phyloP scores from a whole-genome alignment of 2,329 filamentous ascomycete genomes.

The Trichoderma pleuroti region DNA sequence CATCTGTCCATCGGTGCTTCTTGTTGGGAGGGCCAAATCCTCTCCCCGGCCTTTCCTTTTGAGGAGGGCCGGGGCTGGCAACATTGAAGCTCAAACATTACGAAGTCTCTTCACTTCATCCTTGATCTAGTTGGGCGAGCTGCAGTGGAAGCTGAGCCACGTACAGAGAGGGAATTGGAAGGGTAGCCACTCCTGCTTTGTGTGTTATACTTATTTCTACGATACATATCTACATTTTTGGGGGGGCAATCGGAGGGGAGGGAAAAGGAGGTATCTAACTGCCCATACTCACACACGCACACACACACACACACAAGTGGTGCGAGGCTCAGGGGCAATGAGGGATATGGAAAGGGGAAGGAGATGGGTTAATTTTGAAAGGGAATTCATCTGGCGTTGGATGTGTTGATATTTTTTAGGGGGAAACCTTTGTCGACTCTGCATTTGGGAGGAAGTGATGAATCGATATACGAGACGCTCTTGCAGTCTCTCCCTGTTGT shows the following conservation, averaged over 20 bases:
- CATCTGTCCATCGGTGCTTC: slow-evolving; percentile 9
- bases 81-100: not conserved
- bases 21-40: slow-evolving; percentile 14
- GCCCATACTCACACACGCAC: not conserved
- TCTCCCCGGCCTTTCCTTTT: slow-evolving; percentile 1
- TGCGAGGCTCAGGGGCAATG: slow-evolving; percentile 1
- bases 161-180: not conserved
- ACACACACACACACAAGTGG: not conserved
- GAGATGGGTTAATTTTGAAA: slow-evolving; percentile 8
- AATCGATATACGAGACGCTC: slow-evolving; percentile 9
- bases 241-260: not conserved
- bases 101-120: slow-evolving; percentile 10
- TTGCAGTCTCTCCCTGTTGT: not conserved
- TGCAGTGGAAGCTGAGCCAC: not conserved
- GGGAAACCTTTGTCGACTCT: not conserved
- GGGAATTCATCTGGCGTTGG: slow-evolving; percentile 12
- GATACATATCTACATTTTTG: slow-evolving; percentile 7
- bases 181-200: not conserved
- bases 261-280: slow-evolving; percentile 10
- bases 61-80: slow-evolving; percentile 13
- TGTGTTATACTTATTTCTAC: slow-evolving; percentile 15
- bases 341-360: slow-evolving; percentile 2
- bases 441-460: slow-evolving; percentile 9
- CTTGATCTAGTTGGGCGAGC: not conserved
- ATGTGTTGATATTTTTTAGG: not conserved